A percentile compares a stretch with the other conserved stretches of the same genome.
These are phyloP conservation scores for Komagataella populi DNA, from an alignment of 805 yeast genomes.

Conservation along the genomic window DNA sequence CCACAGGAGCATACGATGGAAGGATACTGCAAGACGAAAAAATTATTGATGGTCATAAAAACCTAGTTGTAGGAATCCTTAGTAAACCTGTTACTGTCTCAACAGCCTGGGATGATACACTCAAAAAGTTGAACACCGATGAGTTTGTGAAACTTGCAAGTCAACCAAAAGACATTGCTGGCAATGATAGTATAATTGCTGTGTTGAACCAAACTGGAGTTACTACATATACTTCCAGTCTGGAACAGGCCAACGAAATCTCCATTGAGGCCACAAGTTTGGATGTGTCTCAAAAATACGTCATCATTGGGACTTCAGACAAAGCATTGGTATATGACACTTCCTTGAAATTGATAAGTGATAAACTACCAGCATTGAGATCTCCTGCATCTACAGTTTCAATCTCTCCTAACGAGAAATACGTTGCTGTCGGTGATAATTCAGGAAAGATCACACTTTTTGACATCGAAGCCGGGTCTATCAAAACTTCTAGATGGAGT, in stretches of 20 bases:
- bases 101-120: conserved; percentile 84
- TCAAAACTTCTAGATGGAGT: conserved; percentile 86
- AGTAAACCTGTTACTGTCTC: conserved; percentile 23
- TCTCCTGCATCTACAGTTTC: conserved; percentile 50
- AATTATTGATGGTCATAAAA: conserved; percentile 37
- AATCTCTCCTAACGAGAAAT: conserved; percentile 57
- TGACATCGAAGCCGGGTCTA: conserved; percentile 33
- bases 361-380: conserved; percentile 29
- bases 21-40: conserved; percentile 30
- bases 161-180: conserved; percentile 36
- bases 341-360: not conserved
- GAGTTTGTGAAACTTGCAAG: conserved; percentile 21
- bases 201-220: conserved; percentile 32
- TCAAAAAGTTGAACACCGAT: conserved; percentile 25
- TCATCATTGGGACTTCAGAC: not conserved
- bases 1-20: conserved; percentile 80
- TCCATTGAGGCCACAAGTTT: conserved; percentile 30
- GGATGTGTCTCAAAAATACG: conserved; percentile 23
- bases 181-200: conserved; percentile 21
- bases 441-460: conserved; percentile 79
- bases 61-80: conserved; percentile 45
- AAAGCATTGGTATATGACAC: not conserved
- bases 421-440: conserved; percentile 74
- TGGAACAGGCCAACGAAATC: conserved; percentile 16
- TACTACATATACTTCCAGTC: conserved; percentile 15